Evolutionary conservation across 2,329 filamentous ascomycete genomes (phyloP), one percentile per base, ranked within the genome.

Genomic region (Grosmannia clavigera): DNA sequence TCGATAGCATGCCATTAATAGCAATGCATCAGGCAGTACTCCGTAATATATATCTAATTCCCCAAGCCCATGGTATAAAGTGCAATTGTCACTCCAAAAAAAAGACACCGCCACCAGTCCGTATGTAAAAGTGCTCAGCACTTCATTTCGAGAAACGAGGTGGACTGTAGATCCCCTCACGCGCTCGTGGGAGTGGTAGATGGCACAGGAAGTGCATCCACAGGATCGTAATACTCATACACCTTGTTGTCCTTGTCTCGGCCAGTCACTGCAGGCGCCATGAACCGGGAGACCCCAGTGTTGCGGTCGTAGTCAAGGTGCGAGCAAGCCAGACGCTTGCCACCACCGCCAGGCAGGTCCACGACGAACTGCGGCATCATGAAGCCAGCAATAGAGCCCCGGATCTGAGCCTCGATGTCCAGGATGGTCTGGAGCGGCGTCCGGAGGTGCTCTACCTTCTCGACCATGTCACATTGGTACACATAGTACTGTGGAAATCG

Each of bases 381-480:
- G 69, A 84, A 86, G 1, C 83, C 83, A 0, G 81, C 82, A 53
- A 85, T 80, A 0, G 76, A 81, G 35, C 83, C 83, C 12, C 81
- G 78, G 59, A 86, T 74, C 51, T 80, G 68, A 27, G 76, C 73
- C 68, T 86, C 82, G 0, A 86, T 71, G 22, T 81, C 71, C 19
- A 85, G 73, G 55, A 83, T 83, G 2, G 78, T 81, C 52, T 75
- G 74, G 12, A 86, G 74, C 2, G 82, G 81, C 0, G 83, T 86
- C 9, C 83, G 79, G 27, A 85, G 72, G 65, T 86, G 82, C 70
- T 86, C 83, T 2, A 82, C 74, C 53, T 77, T 79, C 33, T 74
- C 70, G 10, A 85, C 81, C 77, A 86, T 81, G 67, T 86, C 83
- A 55, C 79, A 80, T 66, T 85, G 82, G 68, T 86, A 86, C 58